phyloP scores from a whole-genome alignment of 495 filamentous ascomycete species.

The Aspergillus baeticus region DNA sequence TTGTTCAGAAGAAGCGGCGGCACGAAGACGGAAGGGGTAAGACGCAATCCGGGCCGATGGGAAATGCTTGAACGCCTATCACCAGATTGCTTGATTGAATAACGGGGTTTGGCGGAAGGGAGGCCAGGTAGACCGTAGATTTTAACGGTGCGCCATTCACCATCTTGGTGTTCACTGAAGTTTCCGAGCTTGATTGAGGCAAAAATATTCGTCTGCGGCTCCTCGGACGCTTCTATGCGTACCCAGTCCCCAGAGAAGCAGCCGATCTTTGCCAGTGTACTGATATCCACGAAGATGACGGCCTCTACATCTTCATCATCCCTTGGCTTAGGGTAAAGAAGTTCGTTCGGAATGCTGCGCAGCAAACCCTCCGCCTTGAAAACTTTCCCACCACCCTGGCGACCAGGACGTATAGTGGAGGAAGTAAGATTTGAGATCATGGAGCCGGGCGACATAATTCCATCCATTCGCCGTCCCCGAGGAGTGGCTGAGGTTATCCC shows the following conservation, averaged over 20 bases:
- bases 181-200: slow-evolving; percentile 50
- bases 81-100: slow-evolving; percentile 48
- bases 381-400: slow-evolving; percentile 52
- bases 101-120: slow-evolving; percentile 47
- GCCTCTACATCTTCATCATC: slow-evolving; percentile 86
- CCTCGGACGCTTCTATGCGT: slow-evolving; percentile 70
- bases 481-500: slow-evolving; percentile 71
- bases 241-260: slow-evolving; percentile 99
- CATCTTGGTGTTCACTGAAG: slow-evolving; percentile 47
- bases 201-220: slow-evolving; percentile 56
- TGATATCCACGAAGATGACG: slow-evolving; percentile 84
- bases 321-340: slow-evolving; percentile 79
- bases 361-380: slow-evolving; percentile 82
- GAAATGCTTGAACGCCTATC: slow-evolving; percentile 55
- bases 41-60: slow-evolving; percentile 34
- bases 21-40: slow-evolving; percentile 66
- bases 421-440: slow-evolving; percentile 83
- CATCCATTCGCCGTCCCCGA: slow-evolving; percentile 60
- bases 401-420: slow-evolving; percentile 68
- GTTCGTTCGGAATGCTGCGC: slow-evolving; percentile 67
- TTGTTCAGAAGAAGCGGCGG: slow-evolving; percentile 87
- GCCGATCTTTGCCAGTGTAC: slow-evolving; percentile 78
- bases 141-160: slow-evolving; percentile 73
- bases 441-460: slow-evolving; percentile 73
- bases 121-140: slow-evolving; percentile 84